These are phyloP conservation scores for Monilinia aucupariae DNA, from an alignment of 2,329 filamentous ascomycete species.

Conservation along the genomic window DNA sequence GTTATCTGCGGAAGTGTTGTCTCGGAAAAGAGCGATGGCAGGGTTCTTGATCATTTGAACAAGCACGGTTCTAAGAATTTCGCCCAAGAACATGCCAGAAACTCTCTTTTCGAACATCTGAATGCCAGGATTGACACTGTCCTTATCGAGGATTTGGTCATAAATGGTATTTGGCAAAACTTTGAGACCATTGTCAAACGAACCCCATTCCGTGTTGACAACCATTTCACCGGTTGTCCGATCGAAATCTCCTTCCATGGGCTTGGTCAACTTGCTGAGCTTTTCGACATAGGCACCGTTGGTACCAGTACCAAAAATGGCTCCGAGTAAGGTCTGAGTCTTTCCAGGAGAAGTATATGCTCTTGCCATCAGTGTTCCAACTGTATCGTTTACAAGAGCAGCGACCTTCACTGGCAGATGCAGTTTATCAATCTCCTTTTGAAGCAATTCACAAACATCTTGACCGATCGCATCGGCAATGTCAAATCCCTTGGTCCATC, in stretches of 20 bases:
- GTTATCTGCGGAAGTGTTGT: constrained; percentile 67
- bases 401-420: constrained; percentile 88
- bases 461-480: constrained; percentile 91
- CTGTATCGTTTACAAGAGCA: constrained; percentile 94
- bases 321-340: constrained; percentile 81
- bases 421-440: constrained; percentile 81
- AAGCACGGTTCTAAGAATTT: constrained; percentile 77
- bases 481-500: constrained; percentile 98
- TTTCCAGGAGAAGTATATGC: constrained; percentile 91
- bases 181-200: constrained; percentile 89
- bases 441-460: constrained; percentile 87
- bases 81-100: constrained; percentile 96
- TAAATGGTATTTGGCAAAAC: constrained; percentile 82
- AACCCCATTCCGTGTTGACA: constrained; percentile 97
- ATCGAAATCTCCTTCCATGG: constrained; percentile 65
- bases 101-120: constrained; percentile 99
- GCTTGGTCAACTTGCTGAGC: constrained; percentile 76
- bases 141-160: constrained; percentile 70
- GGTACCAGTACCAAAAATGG: constrained; percentile 95
- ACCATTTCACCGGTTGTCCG: constrained; percentile 87
- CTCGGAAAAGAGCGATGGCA: constrained; percentile 65
- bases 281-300: constrained; percentile 98
- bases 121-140: constrained; percentile 83
- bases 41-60: constrained; percentile 66
- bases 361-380: constrained; percentile 94